Evolutionary conservation across 768 basidiomycete species (phyloP).

Genomic region (Cyclocybe cylindracea): DNA sequence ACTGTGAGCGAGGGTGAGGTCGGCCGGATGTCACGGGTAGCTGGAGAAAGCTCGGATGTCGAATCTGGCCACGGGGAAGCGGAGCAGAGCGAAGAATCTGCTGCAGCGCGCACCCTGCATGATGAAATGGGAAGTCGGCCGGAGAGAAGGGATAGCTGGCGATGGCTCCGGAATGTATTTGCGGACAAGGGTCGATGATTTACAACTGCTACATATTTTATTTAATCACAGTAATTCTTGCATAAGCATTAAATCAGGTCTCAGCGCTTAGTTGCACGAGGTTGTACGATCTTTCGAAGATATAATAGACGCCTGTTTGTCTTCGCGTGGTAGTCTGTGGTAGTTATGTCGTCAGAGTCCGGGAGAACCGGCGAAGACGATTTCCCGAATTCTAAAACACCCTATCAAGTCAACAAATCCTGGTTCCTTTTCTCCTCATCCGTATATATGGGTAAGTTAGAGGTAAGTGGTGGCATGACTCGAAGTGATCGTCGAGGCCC

Average conservation of each 20-base stretch:
- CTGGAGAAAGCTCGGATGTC: constrained; percentile 6
- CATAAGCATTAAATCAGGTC: too few relatives aligned
- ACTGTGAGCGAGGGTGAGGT: constrained; percentile 51
- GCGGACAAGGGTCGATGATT: constrained; percentile 10
- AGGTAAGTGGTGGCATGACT: too few relatives aligned
- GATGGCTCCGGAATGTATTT: constrained; percentile 27
- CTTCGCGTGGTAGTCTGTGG: too few relatives aligned
- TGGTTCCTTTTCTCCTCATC: too few relatives aligned
- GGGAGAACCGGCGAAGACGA: too few relatives aligned
- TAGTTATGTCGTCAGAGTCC: too few relatives aligned
- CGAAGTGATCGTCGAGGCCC: too few relatives aligned
- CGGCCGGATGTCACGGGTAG: background rate
- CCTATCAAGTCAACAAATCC: too few relatives aligned
- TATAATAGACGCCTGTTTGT: too few relatives aligned
- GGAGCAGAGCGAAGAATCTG: background rate
- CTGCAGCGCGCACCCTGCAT: background rate
- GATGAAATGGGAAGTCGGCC: background rate
- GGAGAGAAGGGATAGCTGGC: constrained; percentile 21
- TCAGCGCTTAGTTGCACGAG: background rate
- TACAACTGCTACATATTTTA: background rate
- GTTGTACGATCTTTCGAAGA: too few relatives aligned
- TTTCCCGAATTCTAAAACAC: too few relatives aligned
- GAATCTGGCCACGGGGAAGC: constrained; percentile 1
- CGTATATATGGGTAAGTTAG: too few relatives aligned
- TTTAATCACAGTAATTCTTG: background rate